phyloP scores from a whole-genome alignment of 768 basidiomycete species.

The Lactarius akahatsu region DNA sequence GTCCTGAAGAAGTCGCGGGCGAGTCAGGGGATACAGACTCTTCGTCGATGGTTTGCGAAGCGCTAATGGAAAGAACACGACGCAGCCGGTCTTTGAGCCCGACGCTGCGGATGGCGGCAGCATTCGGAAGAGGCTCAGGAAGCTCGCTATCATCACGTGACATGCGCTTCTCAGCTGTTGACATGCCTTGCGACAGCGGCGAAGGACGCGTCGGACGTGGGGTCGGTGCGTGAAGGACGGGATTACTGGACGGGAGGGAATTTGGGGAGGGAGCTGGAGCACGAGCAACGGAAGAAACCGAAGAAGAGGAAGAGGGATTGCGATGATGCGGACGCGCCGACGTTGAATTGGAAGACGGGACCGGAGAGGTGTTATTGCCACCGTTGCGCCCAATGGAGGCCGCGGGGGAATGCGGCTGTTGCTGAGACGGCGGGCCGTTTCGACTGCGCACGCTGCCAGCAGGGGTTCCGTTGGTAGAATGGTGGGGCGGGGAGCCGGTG shows the following conservation, averaged over 20 bases:
- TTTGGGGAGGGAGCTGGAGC: conserved; percentile 30
- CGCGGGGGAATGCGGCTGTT: conserved; percentile 22
- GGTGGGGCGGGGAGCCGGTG: conserved; percentile 35
- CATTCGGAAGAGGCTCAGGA: conserved; percentile 37
- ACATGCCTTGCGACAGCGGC: conserved; percentile 66
- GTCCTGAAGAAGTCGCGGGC: conserved; percentile 25
- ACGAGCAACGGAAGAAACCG: conserved; percentile 40
- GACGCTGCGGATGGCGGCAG: conserved; percentile 51
- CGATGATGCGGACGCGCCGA: conserved; percentile 44
- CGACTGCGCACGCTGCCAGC: conserved; percentile 29
- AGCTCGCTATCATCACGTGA: conserved; percentile 76
- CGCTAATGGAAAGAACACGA: conserved; percentile 68
- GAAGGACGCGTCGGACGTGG: conserved; percentile 48
- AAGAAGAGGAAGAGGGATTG: conserved; percentile 48
- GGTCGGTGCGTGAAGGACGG: conserved; percentile 34
- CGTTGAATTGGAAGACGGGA: conserved; percentile 29
- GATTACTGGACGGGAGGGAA: conserved; percentile 38
- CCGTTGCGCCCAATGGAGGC: conserved; percentile 15
- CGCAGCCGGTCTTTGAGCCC: conserved; percentile 79
- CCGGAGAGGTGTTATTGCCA: conserved; percentile 11
- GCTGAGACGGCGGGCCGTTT: conserved; percentile 28
- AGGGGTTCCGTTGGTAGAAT: conserved; percentile 26
- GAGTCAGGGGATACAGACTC: conserved; percentile 48
- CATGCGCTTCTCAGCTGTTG: conserved; percentile 70
- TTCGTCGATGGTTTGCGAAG: conserved; percentile 55